Percentiles rank a stretch among this genome's conserved stretches.
Conservation (phyloP, 495 filamentous ascomycete species). For the Podospora anserina region DNA sequence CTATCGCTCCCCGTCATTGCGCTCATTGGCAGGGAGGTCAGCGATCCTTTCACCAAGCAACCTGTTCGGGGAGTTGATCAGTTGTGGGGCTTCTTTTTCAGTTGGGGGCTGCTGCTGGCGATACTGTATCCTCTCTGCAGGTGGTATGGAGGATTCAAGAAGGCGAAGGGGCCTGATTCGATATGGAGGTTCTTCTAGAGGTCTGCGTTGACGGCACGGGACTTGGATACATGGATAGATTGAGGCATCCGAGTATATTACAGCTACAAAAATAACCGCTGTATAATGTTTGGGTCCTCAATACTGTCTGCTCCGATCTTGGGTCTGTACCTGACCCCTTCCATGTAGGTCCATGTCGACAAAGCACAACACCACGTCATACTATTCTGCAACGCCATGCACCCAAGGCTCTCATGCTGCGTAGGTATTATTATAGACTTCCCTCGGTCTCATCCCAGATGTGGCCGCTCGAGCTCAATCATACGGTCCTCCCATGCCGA, state of each 20-base stretch:
- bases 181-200: slow-evolving; percentile 36
- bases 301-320: too few relatives aligned
- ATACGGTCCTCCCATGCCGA: slow-evolving; percentile 61
- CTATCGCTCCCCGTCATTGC: slow-evolving; percentile 9
- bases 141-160: slow-evolving; percentile 35
- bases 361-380: too few relatives aligned
- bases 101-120: slow-evolving; percentile 19
- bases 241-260: background rate
- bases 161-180: slow-evolving; percentile 28
- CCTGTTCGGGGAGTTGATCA: slow-evolving; percentile 24
- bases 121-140: slow-evolving; percentile 31
- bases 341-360: too few relatives aligned
- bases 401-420: too few relatives aligned
- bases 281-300: background rate
- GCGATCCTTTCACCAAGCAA: slow-evolving; percentile 12
- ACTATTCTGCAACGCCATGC: too few relatives aligned
- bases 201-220: background rate
- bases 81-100: slow-evolving; percentile 25
- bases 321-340: too few relatives aligned
- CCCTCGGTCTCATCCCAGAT: too few relatives aligned
- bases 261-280: background rate
- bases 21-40: slow-evolving; percentile 16
- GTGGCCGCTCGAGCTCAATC: slow-evolving; percentile 60
- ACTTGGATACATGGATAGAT: background rate
- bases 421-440: too few relatives aligned